Conservation (phyloP, 495 filamentous ascomycete species). For the Neurospora sp. region DNA sequence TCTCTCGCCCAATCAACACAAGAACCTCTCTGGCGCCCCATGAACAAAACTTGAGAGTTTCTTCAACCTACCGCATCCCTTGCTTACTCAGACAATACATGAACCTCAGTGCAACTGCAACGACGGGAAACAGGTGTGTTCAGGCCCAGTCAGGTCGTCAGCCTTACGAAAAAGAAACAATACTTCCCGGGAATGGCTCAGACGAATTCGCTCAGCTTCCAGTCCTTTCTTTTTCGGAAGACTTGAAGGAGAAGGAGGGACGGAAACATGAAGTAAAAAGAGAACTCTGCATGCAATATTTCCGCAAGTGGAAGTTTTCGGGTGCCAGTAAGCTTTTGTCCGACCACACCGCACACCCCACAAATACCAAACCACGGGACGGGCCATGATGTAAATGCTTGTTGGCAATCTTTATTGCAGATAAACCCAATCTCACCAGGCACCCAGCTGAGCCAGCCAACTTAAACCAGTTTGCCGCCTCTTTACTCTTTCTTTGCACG, state of each 20-base stretch:
- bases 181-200: not conserved
- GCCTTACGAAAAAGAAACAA: not conserved
- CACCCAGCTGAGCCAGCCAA: too few relatives aligned
- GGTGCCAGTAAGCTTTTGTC: not conserved
- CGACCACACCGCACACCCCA: not conserved
- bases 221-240: not conserved
- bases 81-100: not conserved
- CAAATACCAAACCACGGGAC: not conserved
- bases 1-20: not conserved
- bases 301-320: not conserved
- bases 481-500: too few relatives aligned
- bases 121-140: not conserved
- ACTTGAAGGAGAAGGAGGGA: not conserved
- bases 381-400: not conserved
- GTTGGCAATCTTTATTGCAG: not conserved
- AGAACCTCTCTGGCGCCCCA: not conserved
- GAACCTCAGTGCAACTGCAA: not conserved
- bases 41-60: not conserved
- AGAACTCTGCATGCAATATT: not conserved
- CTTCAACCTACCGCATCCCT: not conserved
- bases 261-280: not conserved
- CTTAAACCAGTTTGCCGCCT: too few relatives aligned
- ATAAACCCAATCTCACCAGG: too few relatives aligned
- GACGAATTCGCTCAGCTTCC: not conserved
- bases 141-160: not conserved